Evolutionary conservation across 148 eudicot species (phyloP).

Genomic region (Arbutus unedo): DNA sequence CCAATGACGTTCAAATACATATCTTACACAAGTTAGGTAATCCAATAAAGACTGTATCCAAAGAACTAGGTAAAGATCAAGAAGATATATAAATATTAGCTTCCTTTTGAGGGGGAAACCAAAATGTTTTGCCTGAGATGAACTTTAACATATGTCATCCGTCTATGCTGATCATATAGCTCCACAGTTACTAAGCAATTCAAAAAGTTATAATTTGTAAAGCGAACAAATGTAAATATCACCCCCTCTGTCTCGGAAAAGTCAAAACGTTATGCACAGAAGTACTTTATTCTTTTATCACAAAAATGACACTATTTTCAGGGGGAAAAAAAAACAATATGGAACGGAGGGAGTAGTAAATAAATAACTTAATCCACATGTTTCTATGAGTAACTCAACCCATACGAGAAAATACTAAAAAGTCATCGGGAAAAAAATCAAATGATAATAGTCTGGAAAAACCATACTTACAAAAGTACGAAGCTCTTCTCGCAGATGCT

Average conservation of each 20-base stretch:
- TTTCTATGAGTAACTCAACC: background rate
- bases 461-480: slow-evolving; percentile 58
- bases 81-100: background rate
- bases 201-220: background rate
- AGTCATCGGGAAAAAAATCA: background rate
- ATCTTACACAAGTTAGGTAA: background rate
- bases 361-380: background rate
- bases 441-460: background rate
- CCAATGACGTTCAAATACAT: background rate
- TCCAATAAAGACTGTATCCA: background rate
- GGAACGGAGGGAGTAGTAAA: background rate
- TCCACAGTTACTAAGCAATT: background rate
- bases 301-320: too few species aligned
- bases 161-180: background rate
- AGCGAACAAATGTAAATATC: background rate
- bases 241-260: too few species aligned
- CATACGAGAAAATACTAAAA: background rate
- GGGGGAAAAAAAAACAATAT: too few species aligned
- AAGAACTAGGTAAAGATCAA: background rate
- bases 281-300: too few species aligned
- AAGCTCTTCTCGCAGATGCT: slow-evolving; percentile 87
- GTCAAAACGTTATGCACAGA: too few species aligned
- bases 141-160: background rate
- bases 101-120: background rate
- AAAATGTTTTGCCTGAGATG: background rate